Percentiles rank a stretch among this genome's conserved stretches.
Evolutionary conservation across 1,284 basidiomycete species (phyloP).

Genomic region (Cutaneotrichosporon dermatis): DNA sequence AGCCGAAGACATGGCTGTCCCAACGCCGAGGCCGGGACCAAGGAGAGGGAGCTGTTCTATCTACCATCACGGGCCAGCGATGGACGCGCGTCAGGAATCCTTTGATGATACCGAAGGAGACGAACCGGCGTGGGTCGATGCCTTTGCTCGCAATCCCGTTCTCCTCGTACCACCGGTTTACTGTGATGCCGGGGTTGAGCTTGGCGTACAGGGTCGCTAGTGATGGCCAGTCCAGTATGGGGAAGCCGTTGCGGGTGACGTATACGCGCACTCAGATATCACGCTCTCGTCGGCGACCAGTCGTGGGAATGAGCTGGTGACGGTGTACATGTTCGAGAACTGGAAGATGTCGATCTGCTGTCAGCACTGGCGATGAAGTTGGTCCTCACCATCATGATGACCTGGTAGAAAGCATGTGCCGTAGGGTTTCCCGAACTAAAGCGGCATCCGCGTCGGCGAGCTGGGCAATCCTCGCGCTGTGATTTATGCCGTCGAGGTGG

Average conservation of each 20-base stretch:
- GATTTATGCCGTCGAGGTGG: constrained; percentile 20
- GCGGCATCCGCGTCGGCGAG: constrained; percentile 84
- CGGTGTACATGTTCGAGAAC: constrained; percentile 94
- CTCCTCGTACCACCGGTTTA: constrained; percentile 84
- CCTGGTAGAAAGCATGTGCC: constrained; percentile 95
- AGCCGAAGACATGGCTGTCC: neutral
- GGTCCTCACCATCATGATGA: constrained; percentile 68
- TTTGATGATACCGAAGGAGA: constrained; percentile 99
- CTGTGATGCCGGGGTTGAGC: constrained; percentile 75
- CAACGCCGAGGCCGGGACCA: constrained; percentile 1
- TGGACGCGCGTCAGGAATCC: constrained; percentile 90
- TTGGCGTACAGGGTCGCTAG: constrained; percentile 80
- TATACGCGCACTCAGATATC: constrained; percentile 84
- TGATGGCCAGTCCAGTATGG: constrained; percentile 65
- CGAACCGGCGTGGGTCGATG: constrained; percentile 87
- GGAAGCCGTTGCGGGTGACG: constrained; percentile 64
- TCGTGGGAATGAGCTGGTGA: constrained; percentile 77
- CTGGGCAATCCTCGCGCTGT: constrained; percentile 76
- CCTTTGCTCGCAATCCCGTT: constrained; percentile 66
- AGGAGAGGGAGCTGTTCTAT: constrained; percentile 18
- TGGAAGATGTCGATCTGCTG: constrained; percentile 85
- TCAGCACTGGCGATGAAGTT: neutral
- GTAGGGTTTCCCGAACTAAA: constrained; percentile 78
- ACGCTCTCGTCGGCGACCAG: constrained; percentile 77
- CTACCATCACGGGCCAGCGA: constrained; percentile 69